Evolutionary conservation across 1,284 basidiomycete species (phyloP).

Genomic region (Neonothopanus nambi): DNA sequence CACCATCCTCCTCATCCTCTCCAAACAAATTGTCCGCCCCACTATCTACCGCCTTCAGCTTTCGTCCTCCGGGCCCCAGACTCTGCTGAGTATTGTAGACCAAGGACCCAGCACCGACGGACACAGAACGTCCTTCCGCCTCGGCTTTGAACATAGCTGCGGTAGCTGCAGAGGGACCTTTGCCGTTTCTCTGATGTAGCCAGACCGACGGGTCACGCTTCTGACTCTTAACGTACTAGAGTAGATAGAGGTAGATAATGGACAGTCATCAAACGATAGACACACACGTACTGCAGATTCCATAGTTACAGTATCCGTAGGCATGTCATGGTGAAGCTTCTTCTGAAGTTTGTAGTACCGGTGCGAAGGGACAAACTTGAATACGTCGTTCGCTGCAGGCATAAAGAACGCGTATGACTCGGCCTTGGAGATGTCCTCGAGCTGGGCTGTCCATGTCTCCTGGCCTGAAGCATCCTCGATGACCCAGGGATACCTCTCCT

Average conservation of each 20-base stretch:
- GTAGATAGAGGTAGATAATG: slow-evolving; percentile 7
- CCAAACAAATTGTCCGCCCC: slow-evolving; percentile 62
- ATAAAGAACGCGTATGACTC: slow-evolving; percentile 70
- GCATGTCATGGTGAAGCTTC: slow-evolving; percentile 70
- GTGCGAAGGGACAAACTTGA: slow-evolving; percentile 84
- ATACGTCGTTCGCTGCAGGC: slow-evolving; percentile 72
- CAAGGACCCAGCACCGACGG: slow-evolving; percentile 43
- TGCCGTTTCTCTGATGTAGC: slow-evolving; percentile 62
- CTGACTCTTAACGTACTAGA: slow-evolving; percentile 46
- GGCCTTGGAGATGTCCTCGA: slow-evolving; percentile 74
- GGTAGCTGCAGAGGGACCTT: slow-evolving; percentile 57
- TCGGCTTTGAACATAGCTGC: slow-evolving; percentile 67
- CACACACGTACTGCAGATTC: slow-evolving; percentile 47
- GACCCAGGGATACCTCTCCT: slow-evolving; percentile 89
- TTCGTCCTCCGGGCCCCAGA: slow-evolving; percentile 63
- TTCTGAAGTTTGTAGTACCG: slow-evolving; percentile 92
- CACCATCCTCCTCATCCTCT: slow-evolving; percentile 68
- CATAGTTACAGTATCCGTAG: slow-evolving; percentile 73
- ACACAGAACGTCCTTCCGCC: slow-evolving; percentile 41
- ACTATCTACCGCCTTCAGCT: slow-evolving; percentile 62
- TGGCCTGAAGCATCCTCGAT: slow-evolving; percentile 72
- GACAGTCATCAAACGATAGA: not conserved
- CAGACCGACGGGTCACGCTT: slow-evolving; percentile 74
- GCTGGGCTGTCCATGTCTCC: slow-evolving; percentile 77
- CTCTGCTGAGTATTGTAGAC: slow-evolving; percentile 54